These are phyloP conservation scores for Actinidia chinensis DNA, from an alignment of 179 eudicot species.

Conservation along the genomic window DNA sequence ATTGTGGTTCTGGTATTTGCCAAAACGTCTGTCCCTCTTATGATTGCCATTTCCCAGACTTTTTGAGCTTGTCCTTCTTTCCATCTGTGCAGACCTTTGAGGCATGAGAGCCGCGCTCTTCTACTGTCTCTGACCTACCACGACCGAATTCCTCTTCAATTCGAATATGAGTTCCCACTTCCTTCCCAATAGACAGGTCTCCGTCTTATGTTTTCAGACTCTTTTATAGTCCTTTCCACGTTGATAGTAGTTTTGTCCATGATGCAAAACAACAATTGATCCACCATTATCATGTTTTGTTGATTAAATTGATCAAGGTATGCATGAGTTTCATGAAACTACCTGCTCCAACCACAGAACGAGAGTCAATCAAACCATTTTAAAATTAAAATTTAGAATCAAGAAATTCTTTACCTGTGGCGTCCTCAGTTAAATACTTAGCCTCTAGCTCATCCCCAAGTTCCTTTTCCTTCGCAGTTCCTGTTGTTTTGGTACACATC, in stretches of 20 bases:
- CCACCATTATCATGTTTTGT: neutral
- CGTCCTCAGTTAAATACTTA: too few relatives aligned
- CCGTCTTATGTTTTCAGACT: neutral
- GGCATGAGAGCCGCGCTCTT: too few relatives aligned
- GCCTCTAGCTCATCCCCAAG: neutral
- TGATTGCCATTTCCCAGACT: neutral
- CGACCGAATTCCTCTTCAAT: too few relatives aligned
- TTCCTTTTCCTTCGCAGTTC: neutral
- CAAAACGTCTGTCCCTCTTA: neutral
- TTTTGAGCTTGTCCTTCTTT: neutral
- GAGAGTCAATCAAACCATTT: neutral
- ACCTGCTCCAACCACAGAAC: neutral
- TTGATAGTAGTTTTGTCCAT: neutral
- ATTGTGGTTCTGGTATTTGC: neutral
- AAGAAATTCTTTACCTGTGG: neutral
- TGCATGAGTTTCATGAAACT: neutral
- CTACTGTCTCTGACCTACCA: too few relatives aligned
- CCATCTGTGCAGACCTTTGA: neutral
- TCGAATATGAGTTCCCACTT: too few relatives aligned
- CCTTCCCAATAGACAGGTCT: too few relatives aligned
- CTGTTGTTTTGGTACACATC: neutral
- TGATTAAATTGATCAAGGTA: neutral
- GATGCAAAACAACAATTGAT: neutral
- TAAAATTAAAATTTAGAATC: too few relatives aligned
- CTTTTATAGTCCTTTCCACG: neutral